These are phyloP conservation scores for Fusarium nisikadoi DNA, from an alignment of 2,329 filamentous ascomycete species.

Conservation along the genomic window DNA sequence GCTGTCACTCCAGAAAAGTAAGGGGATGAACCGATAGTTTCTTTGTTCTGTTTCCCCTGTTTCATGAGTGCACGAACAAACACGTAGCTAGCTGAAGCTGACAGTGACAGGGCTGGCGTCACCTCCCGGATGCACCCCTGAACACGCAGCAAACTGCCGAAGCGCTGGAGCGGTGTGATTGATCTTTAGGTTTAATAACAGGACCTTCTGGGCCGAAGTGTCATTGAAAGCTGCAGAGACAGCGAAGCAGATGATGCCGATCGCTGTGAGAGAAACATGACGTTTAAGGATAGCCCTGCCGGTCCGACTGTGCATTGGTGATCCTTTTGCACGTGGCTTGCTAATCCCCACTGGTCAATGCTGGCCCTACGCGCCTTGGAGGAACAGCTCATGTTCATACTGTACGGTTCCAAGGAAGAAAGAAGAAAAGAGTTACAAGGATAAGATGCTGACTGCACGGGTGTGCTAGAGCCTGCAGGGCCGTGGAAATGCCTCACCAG, in stretches of 20 bases:
- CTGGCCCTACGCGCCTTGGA: not conserved
- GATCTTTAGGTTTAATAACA: conserved; percentile 5
- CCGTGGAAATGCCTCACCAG: conserved; percentile 14
- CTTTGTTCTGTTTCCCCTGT: conserved; percentile 20
- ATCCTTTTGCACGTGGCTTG: conserved; percentile 30
- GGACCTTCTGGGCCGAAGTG: not conserved
- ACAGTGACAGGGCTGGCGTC: conserved; percentile 3
- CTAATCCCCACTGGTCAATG: conserved; percentile 3
- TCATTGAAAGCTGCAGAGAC: conserved; percentile 17
- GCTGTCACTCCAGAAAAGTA: not conserved
- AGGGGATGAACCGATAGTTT: not conserved
- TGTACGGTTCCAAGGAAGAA: not conserved
- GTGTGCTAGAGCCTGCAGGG: conserved; percentile 3
- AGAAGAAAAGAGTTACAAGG: not conserved
- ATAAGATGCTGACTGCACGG: not conserved
- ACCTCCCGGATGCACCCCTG: conserved; percentile 10
- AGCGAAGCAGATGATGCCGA: conserved; percentile 16
- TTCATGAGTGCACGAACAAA: conserved; percentile 8
- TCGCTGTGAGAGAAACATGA: conserved; percentile 7
- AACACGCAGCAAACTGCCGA: conserved; percentile 11
- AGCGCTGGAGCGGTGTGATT: conserved; percentile 16
- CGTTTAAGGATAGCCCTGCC: conserved; percentile 13
- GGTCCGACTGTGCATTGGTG: conserved; percentile 25
- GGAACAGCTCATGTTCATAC: conserved; percentile 3
- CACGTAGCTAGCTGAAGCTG: conserved; percentile 18